Conservation (phyloP, 345 rosid genomes). For the Pugionium cornutum region DNA sequence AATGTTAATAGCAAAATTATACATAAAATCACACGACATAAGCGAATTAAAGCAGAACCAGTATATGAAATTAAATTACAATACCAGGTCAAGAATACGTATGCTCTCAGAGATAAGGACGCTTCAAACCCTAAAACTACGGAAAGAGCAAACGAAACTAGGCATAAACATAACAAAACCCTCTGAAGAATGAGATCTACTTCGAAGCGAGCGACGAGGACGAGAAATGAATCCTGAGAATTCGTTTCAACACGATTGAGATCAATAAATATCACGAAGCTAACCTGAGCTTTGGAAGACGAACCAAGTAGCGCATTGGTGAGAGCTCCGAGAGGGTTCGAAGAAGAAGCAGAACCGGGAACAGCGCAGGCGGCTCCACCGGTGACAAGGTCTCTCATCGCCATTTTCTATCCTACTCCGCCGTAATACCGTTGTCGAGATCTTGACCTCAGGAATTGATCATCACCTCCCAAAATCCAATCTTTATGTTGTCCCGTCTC, state of each 20-base stretch:
- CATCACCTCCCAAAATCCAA: constrained; percentile 35
- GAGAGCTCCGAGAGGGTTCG: constrained; percentile 94
- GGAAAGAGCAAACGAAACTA: too few relatives aligned
- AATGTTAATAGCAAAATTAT: neutral
- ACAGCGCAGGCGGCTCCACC: constrained; percentile 97
- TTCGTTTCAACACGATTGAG: too few relatives aligned
- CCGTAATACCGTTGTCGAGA: constrained; percentile 11
- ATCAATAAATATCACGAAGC: constrained; percentile 12
- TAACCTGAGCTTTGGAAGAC: constrained; percentile 88
- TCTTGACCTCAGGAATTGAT: constrained; percentile 14
- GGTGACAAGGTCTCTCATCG: constrained; percentile 92
- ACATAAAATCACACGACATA: too few relatives aligned
- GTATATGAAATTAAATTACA: too few relatives aligned
- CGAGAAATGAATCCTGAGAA: neutral
- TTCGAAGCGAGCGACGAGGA: neutral
- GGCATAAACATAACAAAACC: too few relatives aligned
- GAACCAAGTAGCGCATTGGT: constrained; percentile 91
- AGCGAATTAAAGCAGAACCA: too few relatives aligned
- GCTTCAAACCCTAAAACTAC: too few relatives aligned
- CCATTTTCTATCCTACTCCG: constrained; percentile 43
- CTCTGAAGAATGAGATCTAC: constrained; percentile 9
- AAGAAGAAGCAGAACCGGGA: constrained; percentile 87
- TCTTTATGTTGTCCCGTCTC: constrained; percentile 25
- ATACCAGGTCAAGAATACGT: too few relatives aligned
- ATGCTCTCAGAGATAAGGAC: too few relatives aligned